Conservation (phyloP, 768 basidiomycete species). For the Xerocomellus intermedius region DNA sequence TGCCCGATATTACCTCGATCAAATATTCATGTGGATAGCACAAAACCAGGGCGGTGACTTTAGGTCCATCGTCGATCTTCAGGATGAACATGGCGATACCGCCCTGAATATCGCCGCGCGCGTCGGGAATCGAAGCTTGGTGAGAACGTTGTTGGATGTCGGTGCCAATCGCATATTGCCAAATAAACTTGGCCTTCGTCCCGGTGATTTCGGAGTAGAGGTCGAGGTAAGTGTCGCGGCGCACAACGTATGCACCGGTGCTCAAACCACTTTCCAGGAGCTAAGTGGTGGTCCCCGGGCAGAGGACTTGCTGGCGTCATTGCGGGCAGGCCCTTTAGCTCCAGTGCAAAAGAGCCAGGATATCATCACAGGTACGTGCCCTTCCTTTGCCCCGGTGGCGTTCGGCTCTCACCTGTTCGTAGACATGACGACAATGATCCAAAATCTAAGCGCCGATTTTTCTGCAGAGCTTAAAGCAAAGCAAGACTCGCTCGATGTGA, state of each 20-base stretch:
- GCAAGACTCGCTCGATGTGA: slow-evolving; percentile 83
- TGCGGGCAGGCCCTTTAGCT: slow-evolving; percentile 69
- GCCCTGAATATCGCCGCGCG: slow-evolving; percentile 93
- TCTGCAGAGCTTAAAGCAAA: slow-evolving; percentile 80
- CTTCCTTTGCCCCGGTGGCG: background rate
- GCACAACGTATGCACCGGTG: background rate
- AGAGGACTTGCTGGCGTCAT: slow-evolving; percentile 75
- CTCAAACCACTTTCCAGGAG: slow-evolving; percentile 45
- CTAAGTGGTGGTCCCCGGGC: slow-evolving; percentile 65
- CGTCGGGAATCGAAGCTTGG: slow-evolving; percentile 86
- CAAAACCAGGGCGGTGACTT: slow-evolving; percentile 75
- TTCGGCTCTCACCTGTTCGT: slow-evolving; percentile 10
- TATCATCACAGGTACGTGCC: slow-evolving; percentile 64
- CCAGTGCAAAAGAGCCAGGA: slow-evolving; percentile 89
- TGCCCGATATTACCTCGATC: slow-evolving; percentile 90
- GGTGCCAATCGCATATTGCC: slow-evolving; percentile 86
- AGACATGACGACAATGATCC: slow-evolving; percentile 89
- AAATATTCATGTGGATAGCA: slow-evolving; percentile 84
- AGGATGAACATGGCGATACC: slow-evolving; percentile 95
- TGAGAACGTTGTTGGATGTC: slow-evolving; percentile 83
- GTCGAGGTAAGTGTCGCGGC: slow-evolving; percentile 60
- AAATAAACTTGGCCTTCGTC: slow-evolving; percentile 91
- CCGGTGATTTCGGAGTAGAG: slow-evolving; percentile 94
- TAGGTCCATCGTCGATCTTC: slow-evolving; percentile 78
- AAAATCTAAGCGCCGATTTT: slow-evolving; percentile 75